Evolutionary conservation across 768 basidiomycete genomes (phyloP).

Genomic region (Punctularia strigosozonata): DNA sequence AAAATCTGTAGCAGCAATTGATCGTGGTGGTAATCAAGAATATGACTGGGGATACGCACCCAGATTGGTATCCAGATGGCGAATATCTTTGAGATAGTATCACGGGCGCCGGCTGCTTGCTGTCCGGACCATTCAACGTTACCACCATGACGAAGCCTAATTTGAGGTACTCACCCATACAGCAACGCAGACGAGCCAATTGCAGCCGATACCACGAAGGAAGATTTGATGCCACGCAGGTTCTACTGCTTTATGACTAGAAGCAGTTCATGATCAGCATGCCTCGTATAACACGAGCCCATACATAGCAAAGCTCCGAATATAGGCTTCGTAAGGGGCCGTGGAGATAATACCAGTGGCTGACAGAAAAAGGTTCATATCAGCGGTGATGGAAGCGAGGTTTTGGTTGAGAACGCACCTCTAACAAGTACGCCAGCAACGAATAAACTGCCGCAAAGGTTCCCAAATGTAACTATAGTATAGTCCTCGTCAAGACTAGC

Average conservation of each 20-base stretch:
- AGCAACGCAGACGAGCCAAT: slow-evolving; percentile 65
- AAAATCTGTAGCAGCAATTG: slow-evolving; percentile 33
- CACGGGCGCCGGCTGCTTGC: slow-evolving; percentile 60
- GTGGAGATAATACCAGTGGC: slow-evolving; percentile 48
- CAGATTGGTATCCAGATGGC: slow-evolving; percentile 68
- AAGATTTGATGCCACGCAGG: slow-evolving; percentile 67
- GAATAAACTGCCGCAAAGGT: slow-evolving; percentile 58
- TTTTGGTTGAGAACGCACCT: slow-evolving; percentile 17
- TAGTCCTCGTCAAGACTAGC: neutral
- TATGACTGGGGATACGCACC: slow-evolving; percentile 23
- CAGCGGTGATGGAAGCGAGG: slow-evolving; percentile 1
- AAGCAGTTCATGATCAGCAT: slow-evolving; percentile 1
- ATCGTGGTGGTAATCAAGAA: neutral
- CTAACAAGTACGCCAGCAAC: slow-evolving; percentile 55
- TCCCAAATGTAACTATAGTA: slow-evolving; percentile 54
- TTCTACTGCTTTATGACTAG: slow-evolving; percentile 48
- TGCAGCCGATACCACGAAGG: slow-evolving; percentile 63
- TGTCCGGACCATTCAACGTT: slow-evolving; percentile 14
- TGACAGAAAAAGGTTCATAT: slow-evolving; percentile 15
- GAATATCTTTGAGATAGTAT: slow-evolving; percentile 60
- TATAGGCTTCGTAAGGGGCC: slow-evolving; percentile 45
- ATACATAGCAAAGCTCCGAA: slow-evolving; percentile 45
- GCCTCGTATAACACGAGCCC: no score
- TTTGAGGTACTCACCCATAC: slow-evolving; percentile 47
- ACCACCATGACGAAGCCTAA: slow-evolving; percentile 2